phyloP scores from a whole-genome alignment of 1,139 yeast genomes.

The Geotrichum klebahnii region DNA sequence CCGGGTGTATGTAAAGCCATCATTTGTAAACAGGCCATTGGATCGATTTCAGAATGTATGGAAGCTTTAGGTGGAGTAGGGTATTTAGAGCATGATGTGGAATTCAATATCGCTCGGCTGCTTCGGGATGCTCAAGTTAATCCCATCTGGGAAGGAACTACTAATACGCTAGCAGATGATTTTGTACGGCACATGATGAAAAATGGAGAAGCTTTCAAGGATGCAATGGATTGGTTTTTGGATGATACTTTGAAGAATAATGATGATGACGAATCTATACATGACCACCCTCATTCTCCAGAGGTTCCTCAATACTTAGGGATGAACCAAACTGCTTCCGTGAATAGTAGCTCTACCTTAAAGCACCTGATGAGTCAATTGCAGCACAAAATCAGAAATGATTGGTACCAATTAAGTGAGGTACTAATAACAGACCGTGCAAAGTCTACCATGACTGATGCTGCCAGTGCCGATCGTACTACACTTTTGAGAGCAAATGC shows the following conservation, averaged over 20 bases:
- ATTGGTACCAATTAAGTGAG: constrained; percentile 13
- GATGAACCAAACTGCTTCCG: too few species aligned
- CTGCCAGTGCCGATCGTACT: constrained; percentile 20
- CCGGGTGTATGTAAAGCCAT: constrained; percentile 35
- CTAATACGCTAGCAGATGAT: constrained; percentile 36
- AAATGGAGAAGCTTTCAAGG: constrained; percentile 21
- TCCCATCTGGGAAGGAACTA: constrained; percentile 39
- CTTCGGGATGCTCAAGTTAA: constrained; percentile 36
- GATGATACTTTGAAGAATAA: constrained; percentile 15
- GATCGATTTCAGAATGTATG: constrained; percentile 36
- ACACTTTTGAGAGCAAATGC: constrained; percentile 24
- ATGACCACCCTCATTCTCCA: not conserved
- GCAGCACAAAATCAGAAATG: not conserved
- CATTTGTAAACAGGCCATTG: constrained; percentile 31
- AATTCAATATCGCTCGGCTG: constrained; percentile 33
- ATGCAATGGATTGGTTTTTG: constrained; percentile 23
- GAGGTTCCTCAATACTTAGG: not conserved
- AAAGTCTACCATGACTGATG: too few species aligned
- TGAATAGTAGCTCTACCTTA: not conserved
- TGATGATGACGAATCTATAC: not conserved
- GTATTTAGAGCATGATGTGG: constrained; percentile 35
- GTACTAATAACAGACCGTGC: constrained; percentile 19
- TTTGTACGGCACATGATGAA: constrained; percentile 28
- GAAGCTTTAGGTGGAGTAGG: constrained; percentile 39
- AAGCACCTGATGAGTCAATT: constrained; percentile 10